phyloP scores from a whole-genome alignment of 2,329 filamentous ascomycete genomes.

The Daldinia sp. region DNA sequence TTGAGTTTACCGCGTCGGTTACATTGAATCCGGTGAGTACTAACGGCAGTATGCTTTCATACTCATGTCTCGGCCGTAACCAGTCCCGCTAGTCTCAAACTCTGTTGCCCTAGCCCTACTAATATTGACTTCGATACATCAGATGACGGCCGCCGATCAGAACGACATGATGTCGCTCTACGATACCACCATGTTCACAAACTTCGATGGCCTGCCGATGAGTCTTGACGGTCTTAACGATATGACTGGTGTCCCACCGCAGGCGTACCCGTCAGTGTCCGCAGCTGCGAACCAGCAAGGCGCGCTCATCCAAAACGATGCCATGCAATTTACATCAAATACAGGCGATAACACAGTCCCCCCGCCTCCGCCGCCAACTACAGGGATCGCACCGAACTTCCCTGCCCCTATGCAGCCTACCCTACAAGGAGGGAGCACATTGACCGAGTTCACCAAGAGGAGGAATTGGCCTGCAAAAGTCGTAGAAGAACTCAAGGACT shows the following conservation, averaged over 20 bases:
- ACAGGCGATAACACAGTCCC: slow-evolving; percentile 38
- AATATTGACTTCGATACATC: slow-evolving; percentile 19
- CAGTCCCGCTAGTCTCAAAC: slow-evolving; percentile 11
- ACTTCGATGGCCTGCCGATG: slow-evolving; percentile 43
- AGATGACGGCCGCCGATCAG: slow-evolving; percentile 42
- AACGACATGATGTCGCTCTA: slow-evolving; percentile 46
- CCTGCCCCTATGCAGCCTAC: slow-evolving; percentile 38
- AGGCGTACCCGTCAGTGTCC: slow-evolving; percentile 32
- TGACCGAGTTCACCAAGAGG: slow-evolving; percentile 68
- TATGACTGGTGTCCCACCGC: slow-evolving; percentile 37
- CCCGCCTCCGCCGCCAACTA: slow-evolving; percentile 29
- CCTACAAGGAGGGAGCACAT: slow-evolving; percentile 51
- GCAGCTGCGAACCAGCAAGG: slow-evolving; percentile 35
- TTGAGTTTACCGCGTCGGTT: slow-evolving; percentile 47
- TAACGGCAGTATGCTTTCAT: slow-evolving; percentile 9
- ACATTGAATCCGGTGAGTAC: slow-evolving; percentile 44
- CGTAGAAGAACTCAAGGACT: slow-evolving; percentile 87
- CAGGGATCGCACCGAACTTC: slow-evolving; percentile 48
- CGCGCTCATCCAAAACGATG: slow-evolving; percentile 35
- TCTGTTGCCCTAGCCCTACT: slow-evolving; percentile 9
- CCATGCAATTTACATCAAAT: slow-evolving; percentile 35
- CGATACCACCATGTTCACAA: slow-evolving; percentile 40
- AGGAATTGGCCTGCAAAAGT: slow-evolving; percentile 87
- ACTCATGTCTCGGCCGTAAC: background rate
- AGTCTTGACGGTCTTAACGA: slow-evolving; percentile 43